Evolutionary conservation across 129 eudicot species (phyloP), one percentile per base, ranked within the genome.

Genomic region (Saussurea involucrata): DNA sequence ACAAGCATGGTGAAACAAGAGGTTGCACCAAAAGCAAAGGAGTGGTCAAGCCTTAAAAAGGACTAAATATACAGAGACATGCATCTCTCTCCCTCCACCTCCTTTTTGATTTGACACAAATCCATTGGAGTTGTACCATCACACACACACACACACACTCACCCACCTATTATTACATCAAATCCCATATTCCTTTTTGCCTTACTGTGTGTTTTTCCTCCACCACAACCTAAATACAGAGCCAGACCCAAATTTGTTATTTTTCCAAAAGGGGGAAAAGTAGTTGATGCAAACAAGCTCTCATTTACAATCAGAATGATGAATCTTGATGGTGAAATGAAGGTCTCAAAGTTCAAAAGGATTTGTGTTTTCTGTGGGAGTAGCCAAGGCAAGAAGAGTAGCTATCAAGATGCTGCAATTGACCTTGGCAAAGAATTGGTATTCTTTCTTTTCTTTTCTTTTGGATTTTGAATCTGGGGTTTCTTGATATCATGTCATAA

Each of bases 321-420:
- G 97, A 96, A 89, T 85, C 85, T 76, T 70, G 80, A 82, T 70
- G 79, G 79, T 83, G 96, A 89, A 79, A 77, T 84, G 78, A 89
- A 76, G 76, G 69, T 34, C 65, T 91, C 97, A 49, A 94, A 65
- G 79, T 94, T 94, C 80, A 90, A 87, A 84, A 86, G 92, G 77
- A 92, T 94, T 74, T 94, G 98, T 87, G 98, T 94, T 20, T 94
- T 94, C 63, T 94, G 98, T 87, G 98, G 98, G 66, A 94, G 98
- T 76, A 91, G 97, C 75, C 97, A 87, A 79, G 97, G 98, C 67
- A 94, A 88, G 83, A 95, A 95, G 83, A 80, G 74, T 37, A 91
- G 94, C 89, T 95, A 95, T 76, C 98, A 95, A 73, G 97, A 94
- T 72, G 93, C 98, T 84, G 97, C 98, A 68, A 80, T 88, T 91